Conservation (phyloP, 345 rosid genomes). For the Passiflora organensis region DNA sequence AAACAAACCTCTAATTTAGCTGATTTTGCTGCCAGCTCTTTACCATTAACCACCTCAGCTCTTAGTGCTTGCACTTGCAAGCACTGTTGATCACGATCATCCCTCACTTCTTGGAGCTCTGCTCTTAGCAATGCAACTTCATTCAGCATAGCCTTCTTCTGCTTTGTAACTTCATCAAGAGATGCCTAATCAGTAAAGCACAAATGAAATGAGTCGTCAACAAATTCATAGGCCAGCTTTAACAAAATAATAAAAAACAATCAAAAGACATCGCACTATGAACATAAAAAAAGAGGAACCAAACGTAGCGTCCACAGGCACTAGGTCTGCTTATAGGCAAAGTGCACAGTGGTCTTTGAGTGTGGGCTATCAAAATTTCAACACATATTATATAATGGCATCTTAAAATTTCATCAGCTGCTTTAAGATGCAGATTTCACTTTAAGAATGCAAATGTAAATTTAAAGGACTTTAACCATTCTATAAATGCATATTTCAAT, state of each 20-base stretch:
- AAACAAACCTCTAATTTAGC: slow-evolving; percentile 67
- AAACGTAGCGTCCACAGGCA: not conserved
- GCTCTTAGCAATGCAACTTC: slow-evolving; percentile 62
- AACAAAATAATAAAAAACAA: slow-evolving; percentile 1
- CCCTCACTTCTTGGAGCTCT: slow-evolving; percentile 61
- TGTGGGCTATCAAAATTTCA: too few species aligned
- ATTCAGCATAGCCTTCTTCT: slow-evolving; percentile 56
- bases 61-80: slow-evolving; percentile 46
- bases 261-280: too few species aligned
- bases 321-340: not conserved
- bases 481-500: too few species aligned
- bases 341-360: too few species aligned
- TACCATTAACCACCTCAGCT: slow-evolving; percentile 50
- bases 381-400: too few species aligned
- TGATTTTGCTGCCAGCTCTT: slow-evolving; percentile 61
- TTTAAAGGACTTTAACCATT: too few species aligned
- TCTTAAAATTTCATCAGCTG: too few species aligned
- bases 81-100: slow-evolving; percentile 62
- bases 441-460: too few species aligned
- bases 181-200: slow-evolving; percentile 45
- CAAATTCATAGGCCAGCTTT: slow-evolving; percentile 1
- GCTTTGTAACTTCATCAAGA: slow-evolving; percentile 64
- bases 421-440: too few species aligned
- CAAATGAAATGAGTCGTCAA: not conserved
- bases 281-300: too few species aligned